phyloP scores from a whole-genome alignment of 1,139 yeast genomes.

The Debaryomyces udenii region DNA sequence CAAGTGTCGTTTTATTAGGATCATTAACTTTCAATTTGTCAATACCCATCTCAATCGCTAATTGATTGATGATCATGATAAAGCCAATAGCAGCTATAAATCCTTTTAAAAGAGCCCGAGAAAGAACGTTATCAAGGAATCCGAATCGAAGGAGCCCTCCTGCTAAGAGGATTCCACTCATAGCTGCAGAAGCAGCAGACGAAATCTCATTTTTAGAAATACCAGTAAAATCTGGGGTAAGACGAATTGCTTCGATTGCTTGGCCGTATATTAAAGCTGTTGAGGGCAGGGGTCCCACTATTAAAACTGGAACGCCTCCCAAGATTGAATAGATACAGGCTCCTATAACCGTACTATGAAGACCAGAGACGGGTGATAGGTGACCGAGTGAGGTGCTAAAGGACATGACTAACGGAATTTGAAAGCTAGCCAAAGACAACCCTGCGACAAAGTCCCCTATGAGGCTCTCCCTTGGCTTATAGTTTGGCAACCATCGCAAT shows the following conservation, averaged over 20 bases:
- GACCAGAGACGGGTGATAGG: conserved; percentile 35
- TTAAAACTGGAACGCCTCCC: conserved; percentile 36
- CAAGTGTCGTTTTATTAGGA: conserved; percentile 29
- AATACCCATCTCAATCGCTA: conserved; percentile 34
- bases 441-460: conserved; percentile 40
- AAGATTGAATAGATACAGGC: conserved; percentile 32
- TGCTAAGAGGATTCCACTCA: conserved; percentile 31
- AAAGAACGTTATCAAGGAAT: conserved; percentile 34
- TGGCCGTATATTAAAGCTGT: conserved; percentile 38
- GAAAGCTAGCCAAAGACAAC: conserved; percentile 35
- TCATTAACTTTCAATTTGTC: conserved; percentile 19
- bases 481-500: conserved; percentile 35
- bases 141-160: conserved; percentile 35
- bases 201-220: conserved; percentile 28
- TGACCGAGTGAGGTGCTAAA: conserved; percentile 37
- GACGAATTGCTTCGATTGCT: conserved; percentile 26
- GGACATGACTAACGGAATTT: conserved; percentile 41
- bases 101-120: conserved; percentile 36
- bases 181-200: conserved; percentile 27
- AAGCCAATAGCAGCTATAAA: conserved; percentile 41
- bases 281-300: conserved; percentile 41
- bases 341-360: conserved; percentile 33
- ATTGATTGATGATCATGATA: conserved; percentile 36
- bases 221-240: conserved; percentile 17
- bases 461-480: conserved; percentile 18